These are phyloP conservation scores for Nicotiana otophora DNA, from an alignment of 257 asterid genomes.

Conservation along the genomic window DNA sequence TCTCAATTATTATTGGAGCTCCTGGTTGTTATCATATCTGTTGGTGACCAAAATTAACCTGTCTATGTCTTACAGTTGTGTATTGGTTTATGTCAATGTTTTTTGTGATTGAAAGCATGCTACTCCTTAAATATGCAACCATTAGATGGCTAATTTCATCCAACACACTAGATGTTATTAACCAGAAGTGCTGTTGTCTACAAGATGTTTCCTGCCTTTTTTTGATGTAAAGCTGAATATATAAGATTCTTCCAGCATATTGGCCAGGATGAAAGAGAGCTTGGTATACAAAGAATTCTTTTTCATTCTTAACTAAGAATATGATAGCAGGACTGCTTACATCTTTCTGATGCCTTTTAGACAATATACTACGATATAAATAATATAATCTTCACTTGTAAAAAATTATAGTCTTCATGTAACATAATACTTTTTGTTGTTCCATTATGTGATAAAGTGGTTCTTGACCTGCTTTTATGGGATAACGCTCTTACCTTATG, in stretches of 20 bases:
- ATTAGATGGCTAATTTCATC: neutral
- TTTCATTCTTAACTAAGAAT: neutral
- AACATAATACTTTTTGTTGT: neutral
- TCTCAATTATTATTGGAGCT: neutral
- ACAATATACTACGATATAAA: neutral
- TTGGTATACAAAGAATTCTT: neutral
- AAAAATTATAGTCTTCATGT: neutral
- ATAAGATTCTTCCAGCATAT: neutral
- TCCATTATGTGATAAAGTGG: neutral
- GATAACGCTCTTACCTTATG: neutral
- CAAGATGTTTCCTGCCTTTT: neutral
- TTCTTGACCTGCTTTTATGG: neutral
- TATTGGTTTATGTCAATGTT: neutral
- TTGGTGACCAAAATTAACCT: neutral
- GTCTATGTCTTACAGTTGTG: neutral
- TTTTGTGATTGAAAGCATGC: conserved; percentile 1
- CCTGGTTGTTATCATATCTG: neutral
- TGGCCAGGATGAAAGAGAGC: neutral
- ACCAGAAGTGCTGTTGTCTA: neutral
- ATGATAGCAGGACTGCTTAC: neutral
- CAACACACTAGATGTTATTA: neutral
- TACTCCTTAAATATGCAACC: neutral
- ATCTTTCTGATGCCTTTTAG: neutral
- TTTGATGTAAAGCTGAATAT: neutral
- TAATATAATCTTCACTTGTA: neutral